Conservation (phyloP, 1,139 yeast genomes). For the Candida sanyaensis region DNA sequence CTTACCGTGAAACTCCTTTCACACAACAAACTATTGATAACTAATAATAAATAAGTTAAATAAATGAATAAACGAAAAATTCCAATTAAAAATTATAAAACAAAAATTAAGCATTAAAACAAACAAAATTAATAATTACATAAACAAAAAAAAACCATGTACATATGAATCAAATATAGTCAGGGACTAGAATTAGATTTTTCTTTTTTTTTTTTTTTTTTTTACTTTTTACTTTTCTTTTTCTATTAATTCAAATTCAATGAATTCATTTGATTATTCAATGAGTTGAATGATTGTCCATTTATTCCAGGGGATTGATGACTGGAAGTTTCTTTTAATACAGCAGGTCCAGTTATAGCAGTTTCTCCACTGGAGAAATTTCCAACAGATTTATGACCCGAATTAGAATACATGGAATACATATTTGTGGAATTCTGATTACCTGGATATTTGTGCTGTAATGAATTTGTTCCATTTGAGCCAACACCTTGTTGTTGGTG, state of each 20-base stretch:
- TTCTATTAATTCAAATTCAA: conserved; percentile 32
- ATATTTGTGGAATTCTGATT: conserved; percentile 27
- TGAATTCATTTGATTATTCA: conserved; percentile 35
- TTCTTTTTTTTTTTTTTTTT: no score
- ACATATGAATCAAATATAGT: conserved; percentile 3
- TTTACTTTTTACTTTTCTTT: no score
- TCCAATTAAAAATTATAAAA: background rate
- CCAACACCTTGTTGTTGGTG: conserved; percentile 14
- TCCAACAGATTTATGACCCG: background rate
- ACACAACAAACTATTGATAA: background rate
- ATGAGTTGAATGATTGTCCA: conserved; percentile 18
- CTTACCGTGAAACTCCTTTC: background rate
- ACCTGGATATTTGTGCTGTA: conserved; percentile 19
- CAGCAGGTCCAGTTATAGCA: conserved; percentile 1
- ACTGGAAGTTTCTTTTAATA: conserved; percentile 12
- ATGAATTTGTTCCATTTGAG: background rate
- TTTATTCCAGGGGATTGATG: conserved; percentile 4
- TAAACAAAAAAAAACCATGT: conserved; percentile 1
- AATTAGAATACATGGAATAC: conserved; percentile 17
- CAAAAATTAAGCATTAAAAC: background rate
- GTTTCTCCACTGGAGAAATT: background rate
- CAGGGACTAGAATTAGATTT: no score
- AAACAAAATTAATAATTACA: background rate
- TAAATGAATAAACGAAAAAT: background rate
- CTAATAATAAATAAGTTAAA: background rate